These are phyloP conservation scores for Trichoderma virens DNA, from an alignment of 495 filamentous ascomycete genomes.

Conservation along the genomic window DNA sequence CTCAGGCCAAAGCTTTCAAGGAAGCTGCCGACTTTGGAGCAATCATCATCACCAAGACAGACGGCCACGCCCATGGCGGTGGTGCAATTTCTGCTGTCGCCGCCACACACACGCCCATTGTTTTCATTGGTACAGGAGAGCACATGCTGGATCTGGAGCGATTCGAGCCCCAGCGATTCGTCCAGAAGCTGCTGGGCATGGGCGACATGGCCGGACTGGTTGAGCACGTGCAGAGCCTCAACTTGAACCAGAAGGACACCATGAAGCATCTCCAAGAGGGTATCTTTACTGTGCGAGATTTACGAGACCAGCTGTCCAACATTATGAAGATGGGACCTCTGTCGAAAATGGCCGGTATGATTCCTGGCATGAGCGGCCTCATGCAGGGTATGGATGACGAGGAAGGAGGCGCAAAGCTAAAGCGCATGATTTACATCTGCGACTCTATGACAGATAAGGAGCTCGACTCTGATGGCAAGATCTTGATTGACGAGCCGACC, in stretches of 20 bases:
- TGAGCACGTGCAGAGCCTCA: conserved; percentile 95
- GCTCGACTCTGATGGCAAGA: conserved; percentile 87
- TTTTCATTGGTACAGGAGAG: conserved; percentile 95
- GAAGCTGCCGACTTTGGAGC: conserved; percentile 95
- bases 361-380: conserved; percentile 85
- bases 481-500: conserved; percentile 85
- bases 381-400: conserved; percentile 96
- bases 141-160: conserved; percentile 92
- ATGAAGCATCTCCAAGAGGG: conserved; percentile 98
- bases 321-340: conserved; percentile 99
- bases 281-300: conserved; percentile 89
- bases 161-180: conserved; percentile 84
- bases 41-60: conserved; percentile 98
- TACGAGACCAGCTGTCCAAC: conserved; percentile 90
- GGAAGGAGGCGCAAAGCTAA: conserved; percentile 82
- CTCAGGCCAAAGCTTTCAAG: conserved; percentile 93
- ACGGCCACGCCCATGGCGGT: conserved; percentile 89
- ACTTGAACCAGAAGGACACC: conserved; percentile 94
- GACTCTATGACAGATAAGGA: conserved; percentile 96
- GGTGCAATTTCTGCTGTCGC: conserved; percentile 98
- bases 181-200: conserved; percentile 91
- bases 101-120: conserved; percentile 92
- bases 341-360: conserved; percentile 98
- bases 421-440: conserved; percentile 98
- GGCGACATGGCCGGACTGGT: conserved; percentile 92